Evolutionary conservation across 768 basidiomycete species (phyloP), one percentile per base, ranked within the genome.

Genomic region (Suillus americanus): DNA sequence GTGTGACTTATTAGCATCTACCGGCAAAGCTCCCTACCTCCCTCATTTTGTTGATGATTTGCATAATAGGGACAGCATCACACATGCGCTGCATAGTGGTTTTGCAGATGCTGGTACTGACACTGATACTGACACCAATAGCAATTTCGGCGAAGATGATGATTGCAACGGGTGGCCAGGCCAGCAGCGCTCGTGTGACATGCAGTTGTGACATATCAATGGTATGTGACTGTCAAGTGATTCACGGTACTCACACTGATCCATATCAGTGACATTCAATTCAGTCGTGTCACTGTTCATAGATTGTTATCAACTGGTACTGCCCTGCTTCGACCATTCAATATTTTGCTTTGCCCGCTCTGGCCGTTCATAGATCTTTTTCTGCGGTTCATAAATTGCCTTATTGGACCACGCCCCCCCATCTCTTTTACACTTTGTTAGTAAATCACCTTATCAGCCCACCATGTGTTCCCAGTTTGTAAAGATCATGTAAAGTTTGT

Each of bases 101-200:
- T 45, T 1, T 9, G n/a, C 5, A 5, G 45, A 46, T 12, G 10
- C 45, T 4, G 12, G 45, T 46, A 46, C 45, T 2, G n/a, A 46
- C n/a, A 46, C n/a, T 0, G 18, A 43, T 3, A 6, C 41, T 2
- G 10, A 45, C 20, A 12, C 4, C 4, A 10, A 45, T 33, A 33
- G 33, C 33, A 5, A 33, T 14, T 10, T 1, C 8, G 20, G n/a
- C 2, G 12, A 46, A n/a, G n/a, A 46, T 5, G 45, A 46, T n/a
- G 10, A 12, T n/a, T 5, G 1, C 38, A n/a, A 0, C 4, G 0
- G 45, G n/a, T 5, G 20, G n/a, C n/a, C 5, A 4, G 12, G 6
- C n/a, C n/a, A 5, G n/a, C n/a, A 46, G n/a, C 9, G 12, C 20
- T 18, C 3, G 1, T 45, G 9, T 1, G 9, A 20, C 20, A 10